Evolutionary conservation across 306 rosid genomes (phyloP).

Genomic region (Glycine latifolia): DNA sequence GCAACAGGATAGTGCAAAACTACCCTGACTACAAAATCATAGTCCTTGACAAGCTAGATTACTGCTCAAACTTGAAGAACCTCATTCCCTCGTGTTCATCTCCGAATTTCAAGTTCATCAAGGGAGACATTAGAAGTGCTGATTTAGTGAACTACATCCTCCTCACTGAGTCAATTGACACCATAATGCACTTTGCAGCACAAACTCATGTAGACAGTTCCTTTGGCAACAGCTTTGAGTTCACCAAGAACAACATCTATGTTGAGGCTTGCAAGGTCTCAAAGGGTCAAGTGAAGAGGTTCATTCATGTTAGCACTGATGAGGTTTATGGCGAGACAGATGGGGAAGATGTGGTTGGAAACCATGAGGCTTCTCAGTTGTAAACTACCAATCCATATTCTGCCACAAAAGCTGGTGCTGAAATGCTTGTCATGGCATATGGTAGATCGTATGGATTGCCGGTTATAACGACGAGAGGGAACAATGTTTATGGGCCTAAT

Average conservation of each 20-base stretch:
- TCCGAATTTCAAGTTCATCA: slow-evolving; percentile 49
- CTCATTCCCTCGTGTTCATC: slow-evolving; percentile 43
- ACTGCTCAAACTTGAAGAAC: slow-evolving; percentile 49
- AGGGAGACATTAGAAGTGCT: slow-evolving; percentile 54
- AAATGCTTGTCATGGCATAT: slow-evolving; percentile 58
- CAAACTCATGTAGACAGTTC: slow-evolving; percentile 51
- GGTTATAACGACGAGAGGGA: slow-evolving; percentile 50
- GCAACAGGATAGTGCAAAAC: slow-evolving; percentile 33
- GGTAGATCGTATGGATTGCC: slow-evolving; percentile 54
- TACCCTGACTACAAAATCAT: slow-evolving; percentile 47
- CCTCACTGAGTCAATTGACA: slow-evolving; percentile 50
- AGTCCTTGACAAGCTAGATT: slow-evolving; percentile 53
- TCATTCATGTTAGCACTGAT: slow-evolving; percentile 54
- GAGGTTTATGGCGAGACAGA: slow-evolving; percentile 51
- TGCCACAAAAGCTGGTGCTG: slow-evolving; percentile 52
- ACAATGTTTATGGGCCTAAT: slow-evolving; percentile 55
- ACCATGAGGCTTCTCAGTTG: slow-evolving; percentile 50
- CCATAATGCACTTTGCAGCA: slow-evolving; percentile 56
- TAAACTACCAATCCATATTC: slow-evolving; percentile 47
- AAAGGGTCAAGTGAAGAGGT: slow-evolving; percentile 41
- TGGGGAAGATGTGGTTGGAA: slow-evolving; percentile 41
- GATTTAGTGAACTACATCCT: slow-evolving; percentile 48
- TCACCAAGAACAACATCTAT: slow-evolving; percentile 52
- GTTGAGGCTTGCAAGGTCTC: slow-evolving; percentile 51
- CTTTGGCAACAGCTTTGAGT: slow-evolving; percentile 51